Conservation (phyloP, 2,329 filamentous ascomycete genomes). For the Raffaelea ambrosiae region DNA sequence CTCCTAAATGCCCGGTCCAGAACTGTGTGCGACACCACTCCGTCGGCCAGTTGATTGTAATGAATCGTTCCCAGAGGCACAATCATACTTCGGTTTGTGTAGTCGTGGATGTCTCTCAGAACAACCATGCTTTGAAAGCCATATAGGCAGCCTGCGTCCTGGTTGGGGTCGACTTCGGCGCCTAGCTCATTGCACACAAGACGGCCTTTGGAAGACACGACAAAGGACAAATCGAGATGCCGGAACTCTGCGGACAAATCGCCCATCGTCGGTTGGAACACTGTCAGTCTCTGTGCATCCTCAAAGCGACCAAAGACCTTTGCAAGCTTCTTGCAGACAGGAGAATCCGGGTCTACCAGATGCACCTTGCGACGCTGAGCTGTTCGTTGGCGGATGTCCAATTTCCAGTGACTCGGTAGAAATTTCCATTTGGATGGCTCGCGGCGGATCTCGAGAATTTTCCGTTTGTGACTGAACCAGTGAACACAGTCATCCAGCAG, state of each 20-base stretch:
- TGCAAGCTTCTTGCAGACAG: conserved; percentile 27
- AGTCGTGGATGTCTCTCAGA: conserved; percentile 30
- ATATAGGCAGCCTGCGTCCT: conserved; percentile 52
- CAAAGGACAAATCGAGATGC: conserved; percentile 34
- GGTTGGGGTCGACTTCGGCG: conserved; percentile 44
- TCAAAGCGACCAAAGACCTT: conserved; percentile 44
- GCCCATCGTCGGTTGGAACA: conserved; percentile 31
- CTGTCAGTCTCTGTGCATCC: conserved; percentile 26
- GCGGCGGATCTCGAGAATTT: conserved; percentile 38
- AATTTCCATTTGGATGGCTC: conserved; percentile 18
- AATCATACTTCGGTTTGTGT: conserved; percentile 39
- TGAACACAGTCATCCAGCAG: conserved; percentile 47
- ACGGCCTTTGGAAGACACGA: conserved; percentile 30
- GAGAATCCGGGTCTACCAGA: conserved; percentile 41
- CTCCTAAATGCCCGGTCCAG: conserved; percentile 20
- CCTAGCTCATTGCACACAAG: conserved; percentile 41
- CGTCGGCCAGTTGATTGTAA: conserved; percentile 14
- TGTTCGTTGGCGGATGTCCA: conserved; percentile 18
- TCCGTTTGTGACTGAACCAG: conserved; percentile 42
- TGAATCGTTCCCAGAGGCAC: conserved; percentile 35
- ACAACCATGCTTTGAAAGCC: conserved; percentile 52
- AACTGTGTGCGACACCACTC: conserved; percentile 29
- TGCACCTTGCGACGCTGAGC: conserved; percentile 12
- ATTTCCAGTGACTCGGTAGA: conserved; percentile 21
- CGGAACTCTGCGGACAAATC: conserved; percentile 34